Base-by-base conservation (phyloP, 2,329 filamentous ascomycete genomes). In the Pseudopyrenochaeta lycopersici region DNA sequence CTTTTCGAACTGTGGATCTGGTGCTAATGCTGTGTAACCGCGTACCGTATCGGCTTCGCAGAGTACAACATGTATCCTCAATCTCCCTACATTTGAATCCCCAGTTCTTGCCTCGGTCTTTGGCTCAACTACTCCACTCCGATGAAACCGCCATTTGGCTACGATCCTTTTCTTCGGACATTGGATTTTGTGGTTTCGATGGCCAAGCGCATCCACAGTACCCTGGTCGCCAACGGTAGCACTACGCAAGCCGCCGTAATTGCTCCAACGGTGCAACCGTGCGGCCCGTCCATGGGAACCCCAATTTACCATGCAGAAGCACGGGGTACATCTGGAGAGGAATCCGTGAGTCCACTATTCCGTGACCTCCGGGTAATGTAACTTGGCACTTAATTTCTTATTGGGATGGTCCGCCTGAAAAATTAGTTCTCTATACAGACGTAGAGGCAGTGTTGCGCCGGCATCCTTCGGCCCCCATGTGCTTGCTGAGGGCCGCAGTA, bases 1-100 rank as follows among this genome's bases (percentile, higher is more conserved):
- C 58, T 56, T 66, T 67, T 65, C 30, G 48, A 54, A 59, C 39
- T 43, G 58, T 56, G 45, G 38, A 53, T 62, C 52, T 49, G 48
- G 57, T 59, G 62, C 51, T 51, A 56, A 57, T 54, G 70, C 56
- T 46, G 71, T 68, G 58, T 44, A 57, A 73, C 67, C 49, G 44
- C 17, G 47, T 47, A 71, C 62, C 17, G 30, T 57, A 62, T 62
- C 58, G 57, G 63, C 47, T 35, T 46, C 49, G 53, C 56, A 62
- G 49, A 20, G 42, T 60, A 60, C 39, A 62, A 21, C 57, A 56
- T 41, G 39, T 46, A 29, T 45, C 27, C 43, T 54, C 46, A 31
- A 44, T 47, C 47, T 39, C 44, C 44, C 42, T n/a, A 31, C 48
- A 45, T 39, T 58, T 60, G 42, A 38, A 32, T 54, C 23, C 30